These are phyloP conservation scores for Blepharisma japonicum DNA, from an alignment of 73 alveolate species.

Conservation along the genomic window DNA sequence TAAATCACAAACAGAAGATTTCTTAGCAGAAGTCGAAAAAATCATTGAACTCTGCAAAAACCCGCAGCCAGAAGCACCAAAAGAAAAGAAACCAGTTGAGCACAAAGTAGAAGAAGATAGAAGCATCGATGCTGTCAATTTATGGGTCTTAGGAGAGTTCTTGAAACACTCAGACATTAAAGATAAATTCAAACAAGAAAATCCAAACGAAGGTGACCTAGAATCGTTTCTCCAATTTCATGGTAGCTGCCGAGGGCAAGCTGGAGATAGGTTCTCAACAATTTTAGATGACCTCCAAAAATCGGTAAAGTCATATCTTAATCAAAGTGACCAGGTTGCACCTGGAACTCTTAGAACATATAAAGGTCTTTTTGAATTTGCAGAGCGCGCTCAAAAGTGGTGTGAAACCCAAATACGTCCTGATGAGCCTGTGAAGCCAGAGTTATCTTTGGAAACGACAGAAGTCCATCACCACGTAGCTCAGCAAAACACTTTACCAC, in stretches of 20 bases:
- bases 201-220: not conserved
- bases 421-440: not conserved
- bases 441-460: not conserved
- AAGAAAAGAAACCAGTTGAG: not conserved
- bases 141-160: constrained; percentile 10
- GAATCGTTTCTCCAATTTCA: not conserved
- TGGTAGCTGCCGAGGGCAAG: not conserved
- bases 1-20: not conserved
- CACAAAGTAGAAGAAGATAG: not conserved
- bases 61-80: not conserved
- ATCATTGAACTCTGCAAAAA: too few species aligned
- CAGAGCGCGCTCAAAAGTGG: not conserved
- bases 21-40: not conserved
- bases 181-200: not conserved
- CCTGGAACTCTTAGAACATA: not conserved
- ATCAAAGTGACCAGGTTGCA: not conserved
- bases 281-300: not conserved
- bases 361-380: not conserved
- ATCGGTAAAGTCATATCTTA: not conserved
- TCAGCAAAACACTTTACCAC: not conserved
- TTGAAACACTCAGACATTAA: not conserved
- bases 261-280: not conserved
- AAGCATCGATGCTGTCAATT: not conserved
- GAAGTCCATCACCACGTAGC: not conserved
- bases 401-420: not conserved